Evolutionary conservation across 305 asterid species (phyloP), one percentile per base, ranked within the genome.

Genomic region (Fraxinus platypoda): DNA sequence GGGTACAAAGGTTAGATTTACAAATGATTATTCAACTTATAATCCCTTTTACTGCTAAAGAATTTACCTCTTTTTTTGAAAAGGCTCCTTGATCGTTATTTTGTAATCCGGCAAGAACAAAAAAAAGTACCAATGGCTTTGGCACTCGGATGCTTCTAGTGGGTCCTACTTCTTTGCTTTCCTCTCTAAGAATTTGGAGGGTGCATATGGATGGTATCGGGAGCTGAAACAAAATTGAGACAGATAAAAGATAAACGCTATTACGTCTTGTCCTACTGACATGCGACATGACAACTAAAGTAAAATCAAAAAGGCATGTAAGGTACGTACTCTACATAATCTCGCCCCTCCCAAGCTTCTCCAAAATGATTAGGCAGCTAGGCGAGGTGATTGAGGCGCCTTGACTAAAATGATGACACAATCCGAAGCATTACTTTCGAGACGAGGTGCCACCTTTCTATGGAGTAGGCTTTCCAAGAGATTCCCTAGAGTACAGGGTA

Each of bases 131-230:
- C 17, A 52, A 52, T 76, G 76, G 52, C 59, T 73, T 23, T 31
- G 19, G 46, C 23, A 68, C 38, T 82, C 26, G 81, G 83, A 80
- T 80, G 81, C 87, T 83, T 75, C 76, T 19, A 52, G 81, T 25
- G 84, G 85, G 77, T 52, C 76, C 83, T 2, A 76, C 8, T 68
- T n/a, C 77, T 41, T 34, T 34, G 25, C 38, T 78, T 25, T 79
- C 74, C 41, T 68, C 80, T 7, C 70, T 49, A 49, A 77, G 46
- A 30, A 77, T 26, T 66, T 66, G 35, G 73, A 6, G n/a, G 34
- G 73, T 66, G 34, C 33, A 12, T 21, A 2, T 6, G 15, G 31
- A 23, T 59, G 8, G 30, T 1, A 6, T 21, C 28, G 2, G 2
- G 31, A 64, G 34, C 7, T 3, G 37, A 9, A 66, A 23, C 15